Conservation (phyloP, 176 grass and related monocot genomes). For the Avena sativa region DNA sequence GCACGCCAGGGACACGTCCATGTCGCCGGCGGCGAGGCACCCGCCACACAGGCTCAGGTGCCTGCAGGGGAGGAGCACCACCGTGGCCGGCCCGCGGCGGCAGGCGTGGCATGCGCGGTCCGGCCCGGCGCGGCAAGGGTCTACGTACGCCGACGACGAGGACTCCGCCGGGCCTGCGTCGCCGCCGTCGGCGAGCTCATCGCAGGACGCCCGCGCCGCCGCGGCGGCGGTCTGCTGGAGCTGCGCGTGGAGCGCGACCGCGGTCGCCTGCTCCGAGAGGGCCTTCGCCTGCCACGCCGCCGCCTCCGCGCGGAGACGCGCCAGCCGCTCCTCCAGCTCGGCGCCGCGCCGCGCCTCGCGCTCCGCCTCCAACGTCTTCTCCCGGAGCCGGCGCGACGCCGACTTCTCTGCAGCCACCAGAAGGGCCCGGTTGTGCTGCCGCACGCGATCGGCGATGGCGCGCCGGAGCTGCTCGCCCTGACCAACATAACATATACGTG, state of each 20-base stretch:
- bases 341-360: constrained; percentile 51
- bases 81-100: constrained; percentile 48
- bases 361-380: constrained; percentile 72
- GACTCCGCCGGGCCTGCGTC: constrained; percentile 48
- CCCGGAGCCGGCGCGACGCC: constrained; percentile 41
- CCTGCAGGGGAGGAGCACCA: constrained; percentile 80
- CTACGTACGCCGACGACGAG: constrained; percentile 59
- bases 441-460: constrained; percentile 61
- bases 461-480: constrained; percentile 76
- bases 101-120: constrained; percentile 66
- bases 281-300: constrained; percentile 83
- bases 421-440: constrained; percentile 64
- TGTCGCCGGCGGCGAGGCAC: constrained; percentile 58
- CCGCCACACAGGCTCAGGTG: constrained; percentile 77
- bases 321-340: constrained; percentile 67
- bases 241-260: constrained; percentile 70
- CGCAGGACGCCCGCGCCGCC: constrained; percentile 36
- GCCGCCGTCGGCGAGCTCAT: constrained; percentile 24
- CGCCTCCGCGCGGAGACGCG: constrained; percentile 70
- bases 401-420: constrained; percentile 49
- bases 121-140: constrained; percentile 51
- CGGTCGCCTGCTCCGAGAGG: constrained; percentile 65
- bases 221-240: constrained; percentile 70
- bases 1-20: constrained; percentile 56
- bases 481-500: not conserved